Evolutionary conservation across 2,329 filamentous ascomycete genomes (phyloP), one percentile per base, ranked within the genome.

Genomic region (Pseudocercospora ulei): DNA sequence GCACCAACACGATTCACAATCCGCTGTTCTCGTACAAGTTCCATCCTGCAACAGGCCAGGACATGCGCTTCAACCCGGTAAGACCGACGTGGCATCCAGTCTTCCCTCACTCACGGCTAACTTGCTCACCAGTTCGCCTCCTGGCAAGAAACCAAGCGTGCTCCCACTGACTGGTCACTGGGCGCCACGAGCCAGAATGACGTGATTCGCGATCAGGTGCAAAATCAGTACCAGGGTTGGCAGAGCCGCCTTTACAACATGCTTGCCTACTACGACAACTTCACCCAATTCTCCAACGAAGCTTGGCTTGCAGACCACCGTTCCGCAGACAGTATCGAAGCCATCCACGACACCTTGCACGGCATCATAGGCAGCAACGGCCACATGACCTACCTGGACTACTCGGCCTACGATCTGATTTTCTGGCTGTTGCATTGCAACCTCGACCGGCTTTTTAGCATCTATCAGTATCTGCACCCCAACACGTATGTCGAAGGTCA

Each of bases 341-440:
- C 58, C 14, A 49, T 71, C 13, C 68, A 71, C 47, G 66, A 68
- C 48, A 58, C 54, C 18, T 62, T 70, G 20, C 68, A 71, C 46
- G 70, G 70, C 19, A 66, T 71, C 33, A 66, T 71, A 3, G 81
- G 71, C 37, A 59, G 62, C 42, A 68, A 69, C 22, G 79, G 80
- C 1, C 80, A 84, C 51, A 80, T 82, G 73, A 74, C 71, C 26
- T 80, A 74, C 58, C 75, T 78, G 14, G 47, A 76, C 11, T 80
- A 80, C 50, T 81, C 82, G 1, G 73, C 80, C 0, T 92, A 84
- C 56, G 84, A 92, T 55, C 83, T 83, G 0, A 64, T 83, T 7
- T 87, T 88, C 61, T 82, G 80, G 62, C 62, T 88, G 5, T 82
- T 88, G 53, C 83, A 88, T 52, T 47, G 49, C 46, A 86, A 82